A percentile compares a stretch with the other conserved stretches of the same genome.
phyloP scores from a whole-genome alignment of 352 stramenopile species.

The Phytopythium kandeliae region DNA sequence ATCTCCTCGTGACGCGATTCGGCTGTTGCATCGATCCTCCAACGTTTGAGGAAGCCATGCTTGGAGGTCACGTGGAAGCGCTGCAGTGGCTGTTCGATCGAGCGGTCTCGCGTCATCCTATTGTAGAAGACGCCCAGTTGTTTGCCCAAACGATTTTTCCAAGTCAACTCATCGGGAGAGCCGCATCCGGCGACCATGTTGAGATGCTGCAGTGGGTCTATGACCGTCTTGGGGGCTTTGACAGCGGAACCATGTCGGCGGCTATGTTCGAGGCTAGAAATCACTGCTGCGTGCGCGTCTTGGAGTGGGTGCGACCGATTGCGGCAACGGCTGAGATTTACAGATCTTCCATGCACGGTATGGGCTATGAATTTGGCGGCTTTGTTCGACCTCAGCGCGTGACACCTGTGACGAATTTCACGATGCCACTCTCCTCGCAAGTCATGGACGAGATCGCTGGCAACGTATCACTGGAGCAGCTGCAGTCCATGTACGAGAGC shows the following conservation, averaged over 20 bases:
- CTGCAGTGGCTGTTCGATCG: not conserved
- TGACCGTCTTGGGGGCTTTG: not conserved
- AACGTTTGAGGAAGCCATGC: not conserved
- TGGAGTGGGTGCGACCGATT: not conserved
- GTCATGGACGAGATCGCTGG: not conserved
- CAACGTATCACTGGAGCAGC: not conserved
- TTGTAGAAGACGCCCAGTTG: not conserved
- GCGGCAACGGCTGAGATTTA: not conserved
- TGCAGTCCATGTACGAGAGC: not conserved
- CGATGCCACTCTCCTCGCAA: not conserved
- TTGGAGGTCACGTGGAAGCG: not conserved
- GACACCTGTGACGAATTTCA: too few relatives aligned
- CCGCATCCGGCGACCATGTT: not conserved
- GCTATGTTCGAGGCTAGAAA: too few relatives aligned
- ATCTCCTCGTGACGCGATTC: not conserved
- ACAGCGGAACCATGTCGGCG: too few relatives aligned
- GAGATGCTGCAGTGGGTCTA: not conserved
- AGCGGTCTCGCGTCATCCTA: not conserved
- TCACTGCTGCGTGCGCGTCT: too few relatives aligned
- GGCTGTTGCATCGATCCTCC: not conserved
- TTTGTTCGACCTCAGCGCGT: too few relatives aligned
- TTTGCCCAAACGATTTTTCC: not conserved
- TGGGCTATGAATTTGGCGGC: too few relatives aligned
- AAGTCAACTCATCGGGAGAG: not conserved
- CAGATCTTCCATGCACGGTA: too few relatives aligned